Evolutionary conservation across 345 rosid genomes (phyloP).

Genomic region (Turritis glabra): DNA sequence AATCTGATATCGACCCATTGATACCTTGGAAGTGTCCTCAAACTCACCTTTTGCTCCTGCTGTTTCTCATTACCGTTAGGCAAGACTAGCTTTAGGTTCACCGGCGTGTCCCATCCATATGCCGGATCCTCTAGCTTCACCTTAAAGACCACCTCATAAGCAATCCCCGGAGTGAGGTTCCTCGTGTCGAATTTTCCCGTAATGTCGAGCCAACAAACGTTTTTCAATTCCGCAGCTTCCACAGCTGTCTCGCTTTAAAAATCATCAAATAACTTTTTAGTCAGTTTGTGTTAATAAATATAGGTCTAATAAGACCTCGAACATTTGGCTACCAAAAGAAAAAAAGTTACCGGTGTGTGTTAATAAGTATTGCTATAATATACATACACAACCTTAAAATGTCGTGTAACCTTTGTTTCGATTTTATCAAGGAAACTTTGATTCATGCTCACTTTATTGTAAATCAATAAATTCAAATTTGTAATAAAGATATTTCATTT

Average conservation of each 20-base stretch:
- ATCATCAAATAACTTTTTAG: background rate
- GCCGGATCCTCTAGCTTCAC: slow-evolving; percentile 49
- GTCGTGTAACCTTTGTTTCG: background rate
- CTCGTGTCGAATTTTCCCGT: slow-evolving; percentile 43
- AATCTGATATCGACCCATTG: slow-evolving; percentile 57
- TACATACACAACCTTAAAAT: background rate
- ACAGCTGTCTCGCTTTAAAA: slow-evolving; percentile 22
- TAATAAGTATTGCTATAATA: background rate
- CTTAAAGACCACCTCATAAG: slow-evolving; percentile 50
- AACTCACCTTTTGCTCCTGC: slow-evolving; percentile 38
- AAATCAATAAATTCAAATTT: background rate
- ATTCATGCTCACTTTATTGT: background rate
- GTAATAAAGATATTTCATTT: background rate
- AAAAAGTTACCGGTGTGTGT: no score
- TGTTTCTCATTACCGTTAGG: slow-evolving; percentile 42
- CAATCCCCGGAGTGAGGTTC: slow-evolving; percentile 53
- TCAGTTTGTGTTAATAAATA: background rate
- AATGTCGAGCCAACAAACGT: slow-evolving; percentile 68
- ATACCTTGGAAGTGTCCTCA: slow-evolving; percentile 38
- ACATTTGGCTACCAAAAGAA: background rate
- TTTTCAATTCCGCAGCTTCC: slow-evolving; percentile 48
- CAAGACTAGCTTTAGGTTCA: slow-evolving; percentile 48
- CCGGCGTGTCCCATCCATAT: slow-evolving; percentile 58
- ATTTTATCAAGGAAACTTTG: background rate
- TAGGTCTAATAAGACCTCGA: background rate